Percentiles rank a stretch among this genome's conserved stretches.
These are phyloP conservation scores for Pseudogymnoascus sp. DNA, from an alignment of 2,329 filamentous ascomycete species.

Conservation along the genomic window DNA sequence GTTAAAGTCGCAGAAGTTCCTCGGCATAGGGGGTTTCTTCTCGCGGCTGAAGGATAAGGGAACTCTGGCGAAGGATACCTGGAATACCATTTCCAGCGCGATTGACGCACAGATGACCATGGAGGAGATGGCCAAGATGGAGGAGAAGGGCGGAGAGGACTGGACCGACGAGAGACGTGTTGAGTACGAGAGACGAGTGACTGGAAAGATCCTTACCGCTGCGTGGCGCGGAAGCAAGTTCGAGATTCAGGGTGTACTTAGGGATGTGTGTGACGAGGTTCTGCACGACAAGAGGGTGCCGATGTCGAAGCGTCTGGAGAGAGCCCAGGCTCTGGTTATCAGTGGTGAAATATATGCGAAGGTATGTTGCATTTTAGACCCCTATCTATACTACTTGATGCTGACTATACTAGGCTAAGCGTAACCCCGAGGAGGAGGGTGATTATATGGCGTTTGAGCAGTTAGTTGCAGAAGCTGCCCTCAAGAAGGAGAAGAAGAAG, in stretches of 20 bases:
- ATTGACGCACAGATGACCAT: constrained; percentile 97
- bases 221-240: constrained; percentile 96
- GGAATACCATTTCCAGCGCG: constrained; percentile 92
- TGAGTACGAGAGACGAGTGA: constrained; percentile 92
- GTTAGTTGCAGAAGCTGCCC: constrained; percentile 89
- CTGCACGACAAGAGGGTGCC: constrained; percentile 64
- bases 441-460: constrained; percentile 99
- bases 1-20: constrained; percentile 91
- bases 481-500: constrained; percentile 78
- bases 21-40: constrained; percentile 94
- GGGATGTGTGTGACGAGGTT: constrained; percentile 87
- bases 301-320: constrained; percentile 77
- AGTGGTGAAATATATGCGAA: constrained; percentile 83
- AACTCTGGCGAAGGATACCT: constrained; percentile 92
- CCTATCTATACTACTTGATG: not conserved
- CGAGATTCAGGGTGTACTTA: constrained; percentile 91
- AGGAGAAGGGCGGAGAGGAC: constrained; percentile 89
- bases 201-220: constrained; percentile 93
- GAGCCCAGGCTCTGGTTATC: constrained; percentile 80
- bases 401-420: constrained; percentile 54
- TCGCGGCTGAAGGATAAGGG: constrained; percentile 92
- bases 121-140: constrained; percentile 96
- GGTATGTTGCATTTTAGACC: constrained; percentile 41
- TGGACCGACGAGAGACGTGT: constrained; percentile 97
- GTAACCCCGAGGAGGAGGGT: constrained; percentile 90